Evolutionary conservation across 2,329 filamentous ascomycete species (phyloP), one percentile per base, ranked within the genome.

Genomic region (Aspergillus fijiensis): DNA sequence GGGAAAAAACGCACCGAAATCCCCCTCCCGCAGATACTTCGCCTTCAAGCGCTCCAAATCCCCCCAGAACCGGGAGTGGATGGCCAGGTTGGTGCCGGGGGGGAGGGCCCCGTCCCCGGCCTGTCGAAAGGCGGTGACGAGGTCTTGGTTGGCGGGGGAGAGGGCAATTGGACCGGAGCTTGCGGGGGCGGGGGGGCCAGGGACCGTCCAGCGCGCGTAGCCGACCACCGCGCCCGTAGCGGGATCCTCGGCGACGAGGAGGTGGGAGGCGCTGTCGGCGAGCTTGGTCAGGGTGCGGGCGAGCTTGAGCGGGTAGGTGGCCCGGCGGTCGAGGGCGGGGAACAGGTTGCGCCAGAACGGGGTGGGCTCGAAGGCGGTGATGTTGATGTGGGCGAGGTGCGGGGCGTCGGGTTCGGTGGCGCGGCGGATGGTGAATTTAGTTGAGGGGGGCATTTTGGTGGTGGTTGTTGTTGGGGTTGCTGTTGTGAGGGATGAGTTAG

Each of bases 201-300:
- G 23, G 4, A 23, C 23, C 4, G 23, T 64, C 84, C 83, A 85
- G 65, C 84, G 82, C 4, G 78, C 77, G 58, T 81, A 83, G 0
- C 79, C 80, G 25, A 83, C 66, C 2, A 82, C 60, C 51, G 66
- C 55, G n/a, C 65, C 57, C 0, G 72, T 51, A 2, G 48, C 23
- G 0, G 51, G 45, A 52, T 80, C 77, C 5, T 73, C 72, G 7
- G 81, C 68, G 29, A 80, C 77, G 5, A 82, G 63, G 23, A 80
- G 72, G 25, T 77, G 73, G 3, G 74, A 72, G 29, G 71, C 60
- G 0, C 77, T 72, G n/a, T 80, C 70, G 1, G 64, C 54, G 1
- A 85, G 62, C 48, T 81, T 80, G n/a, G 77, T 69, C 6, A 69
- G 29, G 2, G 79, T 65, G 7, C 65, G 63, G 12, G 66, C 57